phyloP scores from a whole-genome alignment of 1,284 basidiomycete species.

The Melampsora occidentalis region DNA sequence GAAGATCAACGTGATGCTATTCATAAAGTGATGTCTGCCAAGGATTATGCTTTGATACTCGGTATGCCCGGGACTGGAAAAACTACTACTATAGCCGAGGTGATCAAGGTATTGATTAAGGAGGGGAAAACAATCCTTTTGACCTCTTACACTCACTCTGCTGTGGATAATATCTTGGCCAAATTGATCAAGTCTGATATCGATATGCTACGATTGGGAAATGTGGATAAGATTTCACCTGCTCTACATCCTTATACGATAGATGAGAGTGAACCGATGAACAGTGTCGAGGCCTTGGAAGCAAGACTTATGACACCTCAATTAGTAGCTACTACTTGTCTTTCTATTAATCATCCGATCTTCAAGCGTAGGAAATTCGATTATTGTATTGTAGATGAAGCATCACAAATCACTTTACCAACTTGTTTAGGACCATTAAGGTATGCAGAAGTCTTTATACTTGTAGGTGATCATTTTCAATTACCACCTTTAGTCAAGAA shows the following conservation, averaged over 20 bases:
- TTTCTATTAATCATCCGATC: conserved; percentile 83
- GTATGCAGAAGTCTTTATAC: conserved; percentile 82
- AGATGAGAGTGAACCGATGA: conserved; percentile 51
- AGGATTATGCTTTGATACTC: conserved; percentile 85
- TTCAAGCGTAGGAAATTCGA: conserved; percentile 84
- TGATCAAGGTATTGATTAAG: conserved; percentile 74
- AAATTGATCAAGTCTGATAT: conserved; percentile 64
- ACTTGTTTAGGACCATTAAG: conserved; percentile 90
- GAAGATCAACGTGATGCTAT: conserved; percentile 72
- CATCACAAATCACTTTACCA: conserved; percentile 93
- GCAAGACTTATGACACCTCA: conserved; percentile 75
- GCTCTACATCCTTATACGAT: conserved; percentile 24
- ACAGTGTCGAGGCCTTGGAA: conserved; percentile 73
- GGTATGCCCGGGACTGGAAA: conserved; percentile 99
- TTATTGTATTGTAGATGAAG: conserved; percentile 97
- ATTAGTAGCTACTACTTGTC: conserved; percentile 91
- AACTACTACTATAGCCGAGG: conserved; percentile 86
- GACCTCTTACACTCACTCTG: conserved; percentile 93
- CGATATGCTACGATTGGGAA: conserved; percentile 78
- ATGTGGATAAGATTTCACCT: conserved; percentile 67
- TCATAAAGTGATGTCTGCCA: conserved; percentile 68
- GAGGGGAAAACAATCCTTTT: conserved; percentile 82
- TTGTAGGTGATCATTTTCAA: conserved; percentile 96
- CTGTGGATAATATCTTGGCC: conserved; percentile 88
- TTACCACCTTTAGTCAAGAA: conserved; percentile 80